These are phyloP conservation scores for Crithidia sp. DNA, from an alignment of 208 protist species.

Conservation along the genomic window DNA sequence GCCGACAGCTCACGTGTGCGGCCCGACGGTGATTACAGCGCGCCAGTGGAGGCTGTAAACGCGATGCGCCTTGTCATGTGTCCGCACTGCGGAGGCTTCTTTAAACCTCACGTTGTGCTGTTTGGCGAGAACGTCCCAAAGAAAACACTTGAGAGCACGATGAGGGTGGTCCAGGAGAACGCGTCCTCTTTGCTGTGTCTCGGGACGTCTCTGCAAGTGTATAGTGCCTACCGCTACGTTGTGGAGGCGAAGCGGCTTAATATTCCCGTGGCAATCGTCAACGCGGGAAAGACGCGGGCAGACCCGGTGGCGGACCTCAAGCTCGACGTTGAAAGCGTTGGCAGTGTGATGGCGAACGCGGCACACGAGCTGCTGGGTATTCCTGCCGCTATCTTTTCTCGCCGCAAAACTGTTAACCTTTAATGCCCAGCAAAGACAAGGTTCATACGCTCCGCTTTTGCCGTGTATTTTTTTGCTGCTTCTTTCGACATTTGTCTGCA, in stretches of 20 bases:
- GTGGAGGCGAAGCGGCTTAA: constrained; percentile 48
- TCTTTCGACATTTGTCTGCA: too few species aligned
- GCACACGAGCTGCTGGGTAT: constrained; percentile 35
- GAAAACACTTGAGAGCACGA: constrained; percentile 31
- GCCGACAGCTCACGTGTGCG: constrained; percentile 34
- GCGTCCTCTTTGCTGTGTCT: constrained; percentile 65
- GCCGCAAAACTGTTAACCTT: constrained; percentile 10
- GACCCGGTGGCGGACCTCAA: constrained; percentile 64
- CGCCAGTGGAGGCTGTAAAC: constrained; percentile 39
- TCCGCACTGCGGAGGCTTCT: constrained; percentile 52
- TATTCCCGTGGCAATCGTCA: constrained; percentile 74
- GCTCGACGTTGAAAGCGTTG: constrained; percentile 55
- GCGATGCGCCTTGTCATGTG: constrained; percentile 66
- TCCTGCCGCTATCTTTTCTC: constrained; percentile 23
- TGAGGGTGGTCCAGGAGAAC: constrained; percentile 28
- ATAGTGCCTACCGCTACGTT: constrained; percentile 77
- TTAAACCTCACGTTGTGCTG: constrained; percentile 88
- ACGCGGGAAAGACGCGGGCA: constrained; percentile 62
- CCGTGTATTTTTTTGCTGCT: neutral
- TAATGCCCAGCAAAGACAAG: neutral
- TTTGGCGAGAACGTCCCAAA: constrained; percentile 79
- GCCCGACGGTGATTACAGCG: constrained; percentile 76
- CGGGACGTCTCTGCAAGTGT: constrained; percentile 84
- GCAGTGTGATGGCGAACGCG: constrained; percentile 37
- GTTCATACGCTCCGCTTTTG: too few species aligned